phyloP scores from a whole-genome alignment of 2,329 filamentous ascomycete species.

The Ramularia collo-cygni region DNA sequence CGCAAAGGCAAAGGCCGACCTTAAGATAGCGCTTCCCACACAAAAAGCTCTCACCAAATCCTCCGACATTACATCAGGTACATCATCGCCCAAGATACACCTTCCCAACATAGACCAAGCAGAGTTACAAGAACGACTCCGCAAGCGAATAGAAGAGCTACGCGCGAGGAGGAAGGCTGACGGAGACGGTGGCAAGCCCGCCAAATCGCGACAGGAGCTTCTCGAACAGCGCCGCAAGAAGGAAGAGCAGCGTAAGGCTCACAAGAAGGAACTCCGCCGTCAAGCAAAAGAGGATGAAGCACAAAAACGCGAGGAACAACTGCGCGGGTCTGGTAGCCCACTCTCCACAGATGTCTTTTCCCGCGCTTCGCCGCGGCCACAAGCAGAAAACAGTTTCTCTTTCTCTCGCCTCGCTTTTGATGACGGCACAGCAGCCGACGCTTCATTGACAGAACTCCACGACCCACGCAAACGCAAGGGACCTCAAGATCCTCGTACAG shows the following conservation, averaged over 20 bases:
- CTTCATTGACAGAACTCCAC: slow-evolving; percentile 52
- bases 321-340: slow-evolving; percentile 54
- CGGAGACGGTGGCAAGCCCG: slow-evolving; percentile 70
- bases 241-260: slow-evolving; percentile 75
- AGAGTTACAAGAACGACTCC: slow-evolving; percentile 68
- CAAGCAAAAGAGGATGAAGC: slow-evolving; percentile 77
- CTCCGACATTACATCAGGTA: slow-evolving; percentile 18
- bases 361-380: slow-evolving; percentile 43
- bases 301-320: slow-evolving; percentile 46
- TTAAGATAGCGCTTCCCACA: slow-evolving; percentile 17
- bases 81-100: slow-evolving; percentile 30
- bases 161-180: slow-evolving; percentile 83
- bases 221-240: slow-evolving; percentile 85
- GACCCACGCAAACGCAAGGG: slow-evolving; percentile 71
- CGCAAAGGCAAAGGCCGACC: slow-evolving; percentile 10
- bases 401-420: slow-evolving; percentile 89
- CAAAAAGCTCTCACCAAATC: slow-evolving; percentile 16
- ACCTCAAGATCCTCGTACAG: slow-evolving; percentile 75
- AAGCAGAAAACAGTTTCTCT: slow-evolving; percentile 54
- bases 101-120: slow-evolving; percentile 60
- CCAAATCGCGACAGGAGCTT: slow-evolving; percentile 81
- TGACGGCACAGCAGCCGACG: slow-evolving; percentile 74
- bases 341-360: slow-evolving; percentile 40
- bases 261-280: slow-evolving; percentile 78
- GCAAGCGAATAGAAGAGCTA: slow-evolving; percentile 76